Evolutionary conservation across 805 yeast genomes (phyloP).

Genomic region (Lipomyces mesembrius): DNA sequence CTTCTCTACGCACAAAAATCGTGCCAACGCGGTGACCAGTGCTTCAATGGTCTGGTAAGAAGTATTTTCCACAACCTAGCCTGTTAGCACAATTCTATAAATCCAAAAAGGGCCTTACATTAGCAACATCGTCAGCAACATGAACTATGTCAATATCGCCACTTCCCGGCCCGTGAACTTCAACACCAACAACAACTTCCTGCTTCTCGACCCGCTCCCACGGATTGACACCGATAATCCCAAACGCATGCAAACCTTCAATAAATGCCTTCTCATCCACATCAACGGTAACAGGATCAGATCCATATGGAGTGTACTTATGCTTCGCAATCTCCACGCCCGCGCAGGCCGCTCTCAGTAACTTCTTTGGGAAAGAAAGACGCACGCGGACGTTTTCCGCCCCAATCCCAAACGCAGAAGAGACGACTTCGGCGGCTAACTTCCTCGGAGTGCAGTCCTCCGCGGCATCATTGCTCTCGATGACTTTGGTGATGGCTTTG

Average conservation of each 20-base stretch:
- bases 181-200: slow-evolving; percentile 64
- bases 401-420: slow-evolving; percentile 54
- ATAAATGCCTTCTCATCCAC: slow-evolving; percentile 50
- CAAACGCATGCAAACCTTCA: slow-evolving; percentile 60
- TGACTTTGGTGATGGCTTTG: slow-evolving; percentile 60
- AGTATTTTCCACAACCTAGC: slow-evolving; percentile 62
- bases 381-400: slow-evolving; percentile 52
- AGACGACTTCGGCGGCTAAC: slow-evolving; percentile 55
- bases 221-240: slow-evolving; percentile 91
- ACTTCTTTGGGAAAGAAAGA: slow-evolving; percentile 57
- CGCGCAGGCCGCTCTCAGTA: slow-evolving; percentile 60
- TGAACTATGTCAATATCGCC: slow-evolving; percentile 22
- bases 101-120: slow-evolving; percentile 44
- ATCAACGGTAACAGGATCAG: slow-evolving; percentile 18
- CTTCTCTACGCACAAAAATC: slow-evolving; percentile 53
- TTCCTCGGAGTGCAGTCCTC: slow-evolving; percentile 41
- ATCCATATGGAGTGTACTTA: slow-evolving; percentile 34
- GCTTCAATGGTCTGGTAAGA: slow-evolving; percentile 94
- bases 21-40: slow-evolving; percentile 72
- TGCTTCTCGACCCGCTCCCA: slow-evolving; percentile 86
- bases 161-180: slow-evolving; percentile 49
- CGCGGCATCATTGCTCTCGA: slow-evolving; percentile 45
- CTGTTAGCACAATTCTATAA: neutral
- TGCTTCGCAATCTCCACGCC: slow-evolving; percentile 51
- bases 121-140: slow-evolving; percentile 55